A percentile compares a stretch with the other conserved stretches of the same genome.
These are phyloP conservation scores for Cajanus cajan DNA, from an alignment of 306 rosid genomes.

Conservation along the genomic window DNA sequence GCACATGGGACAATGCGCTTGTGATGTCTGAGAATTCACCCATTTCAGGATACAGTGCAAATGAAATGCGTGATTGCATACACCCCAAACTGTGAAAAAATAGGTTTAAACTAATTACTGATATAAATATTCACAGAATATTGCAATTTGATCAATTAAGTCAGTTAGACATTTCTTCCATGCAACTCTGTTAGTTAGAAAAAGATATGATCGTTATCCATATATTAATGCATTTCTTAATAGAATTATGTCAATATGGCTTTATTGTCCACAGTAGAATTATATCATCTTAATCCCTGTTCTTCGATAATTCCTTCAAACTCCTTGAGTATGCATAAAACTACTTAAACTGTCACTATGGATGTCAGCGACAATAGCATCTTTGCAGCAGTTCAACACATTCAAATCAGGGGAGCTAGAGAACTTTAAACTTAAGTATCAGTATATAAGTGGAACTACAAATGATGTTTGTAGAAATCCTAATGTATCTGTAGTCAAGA, in stretches of 20 bases:
- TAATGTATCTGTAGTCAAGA: background rate
- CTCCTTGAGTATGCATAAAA: background rate
- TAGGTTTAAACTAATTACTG: background rate
- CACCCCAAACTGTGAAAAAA: constrained; percentile 77
- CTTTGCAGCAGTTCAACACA: background rate
- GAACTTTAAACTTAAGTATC: background rate
- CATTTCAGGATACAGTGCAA: constrained; percentile 90
- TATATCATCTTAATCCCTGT: background rate
- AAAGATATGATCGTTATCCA: background rate
- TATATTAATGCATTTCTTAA: background rate
- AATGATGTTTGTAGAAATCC: background rate
- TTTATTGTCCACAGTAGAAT: background rate
- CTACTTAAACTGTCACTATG: background rate
- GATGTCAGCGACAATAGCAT: background rate
- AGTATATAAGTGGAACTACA: background rate
- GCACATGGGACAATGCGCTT: constrained; percentile 95
- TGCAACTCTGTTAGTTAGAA: background rate
- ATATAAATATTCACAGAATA: background rate
- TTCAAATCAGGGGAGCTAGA: constrained; percentile 2
- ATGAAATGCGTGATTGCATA: constrained; percentile 91
- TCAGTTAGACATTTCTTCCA: background rate
- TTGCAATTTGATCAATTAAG: background rate
- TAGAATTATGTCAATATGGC: background rate
- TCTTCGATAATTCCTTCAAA: background rate
- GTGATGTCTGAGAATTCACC: constrained; percentile 86